A percentile compares a stretch with the other conserved stretches of the same genome.
phyloP scores from a whole-genome alignment of 495 filamentous ascomycete genomes.

The Neurospora sp. region DNA sequence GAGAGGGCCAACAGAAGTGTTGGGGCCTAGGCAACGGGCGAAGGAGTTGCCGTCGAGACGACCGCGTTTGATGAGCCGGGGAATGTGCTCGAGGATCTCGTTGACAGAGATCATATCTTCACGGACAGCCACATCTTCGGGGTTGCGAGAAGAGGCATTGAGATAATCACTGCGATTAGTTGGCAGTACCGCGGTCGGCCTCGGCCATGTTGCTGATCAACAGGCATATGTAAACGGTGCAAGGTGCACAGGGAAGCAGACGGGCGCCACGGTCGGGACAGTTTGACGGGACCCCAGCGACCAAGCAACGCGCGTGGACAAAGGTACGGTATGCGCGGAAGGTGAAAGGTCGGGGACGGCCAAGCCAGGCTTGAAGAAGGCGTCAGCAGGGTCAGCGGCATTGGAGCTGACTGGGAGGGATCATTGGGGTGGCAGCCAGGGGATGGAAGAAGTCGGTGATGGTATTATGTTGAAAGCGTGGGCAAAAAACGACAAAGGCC shows the following conservation, averaged over 20 bases:
- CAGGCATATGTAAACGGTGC: too few relatives aligned
- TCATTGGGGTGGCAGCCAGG: background rate
- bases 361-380: background rate
- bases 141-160: too few relatives aligned
- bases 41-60: too few relatives aligned
- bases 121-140: too few relatives aligned
- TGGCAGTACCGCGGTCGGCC: too few relatives aligned
- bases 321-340: background rate
- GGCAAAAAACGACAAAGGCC: background rate
- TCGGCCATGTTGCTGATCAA: too few relatives aligned
- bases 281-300: background rate
- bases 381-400: background rate
- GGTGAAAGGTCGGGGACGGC: background rate
- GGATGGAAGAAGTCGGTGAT: background rate
- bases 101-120: too few relatives aligned
- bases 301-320: background rate
- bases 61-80: too few relatives aligned
- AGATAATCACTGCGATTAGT: too few relatives aligned
- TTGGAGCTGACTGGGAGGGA: background rate
- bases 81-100: too few relatives aligned
- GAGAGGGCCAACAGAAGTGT: too few relatives aligned
- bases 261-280: background rate
- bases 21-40: too few relatives aligned
- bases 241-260: background rate
- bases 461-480: background rate